phyloP scores from a whole-genome alignment of 345 rosid genomes.

The Linum usitatissimum region DNA sequence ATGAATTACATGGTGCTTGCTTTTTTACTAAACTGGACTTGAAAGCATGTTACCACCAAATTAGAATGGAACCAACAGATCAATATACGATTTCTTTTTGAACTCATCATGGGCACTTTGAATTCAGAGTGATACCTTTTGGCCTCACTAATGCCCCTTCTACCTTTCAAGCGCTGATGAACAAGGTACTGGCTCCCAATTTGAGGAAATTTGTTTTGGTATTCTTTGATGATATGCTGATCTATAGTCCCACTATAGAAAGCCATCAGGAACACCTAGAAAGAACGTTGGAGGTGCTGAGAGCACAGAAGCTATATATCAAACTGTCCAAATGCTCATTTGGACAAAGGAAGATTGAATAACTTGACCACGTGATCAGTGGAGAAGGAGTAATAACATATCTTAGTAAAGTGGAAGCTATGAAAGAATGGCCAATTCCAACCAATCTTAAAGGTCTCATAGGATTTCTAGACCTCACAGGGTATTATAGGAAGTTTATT shows the following conservation, averaged over 20 bases:
- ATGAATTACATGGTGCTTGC: neutral
- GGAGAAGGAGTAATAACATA: too few relatives aligned
- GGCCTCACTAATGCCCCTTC: too few relatives aligned
- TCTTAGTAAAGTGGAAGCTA: too few relatives aligned
- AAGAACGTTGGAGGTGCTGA: too few relatives aligned
- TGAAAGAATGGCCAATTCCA: too few relatives aligned
- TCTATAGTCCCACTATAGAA: neutral
- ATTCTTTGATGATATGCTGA: neutral
- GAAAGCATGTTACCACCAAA: neutral
- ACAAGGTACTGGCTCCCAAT: too few relatives aligned
- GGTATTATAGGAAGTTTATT: neutral
- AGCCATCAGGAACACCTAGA: too few relatives aligned
- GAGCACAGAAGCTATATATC: neutral
- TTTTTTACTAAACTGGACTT: neutral
- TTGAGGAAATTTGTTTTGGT: too few relatives aligned
- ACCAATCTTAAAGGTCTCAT: too few relatives aligned
- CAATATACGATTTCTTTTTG: neutral
- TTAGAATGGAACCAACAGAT: neutral
- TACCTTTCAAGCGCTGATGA: too few relatives aligned
- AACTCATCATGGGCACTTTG: neutral
- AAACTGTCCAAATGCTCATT: neutral
- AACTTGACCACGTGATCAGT: too few relatives aligned
- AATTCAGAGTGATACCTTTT: neutral
- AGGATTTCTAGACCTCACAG: neutral
- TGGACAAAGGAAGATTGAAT: too few relatives aligned